phyloP scores from a whole-genome alignment of 352 stramenopile genomes.

The Phytophthora pinifolia region DNA sequence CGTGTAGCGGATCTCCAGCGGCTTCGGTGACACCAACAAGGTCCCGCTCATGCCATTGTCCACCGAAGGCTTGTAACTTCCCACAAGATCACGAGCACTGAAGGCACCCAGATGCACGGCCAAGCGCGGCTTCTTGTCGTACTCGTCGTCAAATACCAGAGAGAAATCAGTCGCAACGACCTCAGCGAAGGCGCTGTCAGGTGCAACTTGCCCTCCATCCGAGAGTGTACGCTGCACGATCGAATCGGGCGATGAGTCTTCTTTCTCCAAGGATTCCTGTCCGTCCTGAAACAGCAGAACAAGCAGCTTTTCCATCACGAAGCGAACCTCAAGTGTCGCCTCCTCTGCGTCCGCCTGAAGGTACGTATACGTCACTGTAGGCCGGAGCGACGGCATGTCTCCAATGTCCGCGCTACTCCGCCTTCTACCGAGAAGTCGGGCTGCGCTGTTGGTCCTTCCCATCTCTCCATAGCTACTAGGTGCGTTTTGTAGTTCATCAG shows the following conservation, averaged over 20 bases:
- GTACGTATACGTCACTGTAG: slow-evolving; percentile 72
- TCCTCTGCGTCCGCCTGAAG: slow-evolving; percentile 64
- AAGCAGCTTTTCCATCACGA: slow-evolving; percentile 56
- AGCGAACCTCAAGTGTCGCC: slow-evolving; percentile 63
- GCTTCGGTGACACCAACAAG: slow-evolving; percentile 43
- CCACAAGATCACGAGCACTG: slow-evolving; percentile 37
- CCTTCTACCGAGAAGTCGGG: slow-evolving; percentile 1
- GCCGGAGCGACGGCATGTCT: slow-evolving; percentile 41
- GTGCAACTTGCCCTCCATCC: not conserved
- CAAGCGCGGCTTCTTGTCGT: slow-evolving; percentile 47
- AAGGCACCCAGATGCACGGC: slow-evolving; percentile 43
- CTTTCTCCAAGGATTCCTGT: not conserved
- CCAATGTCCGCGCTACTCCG: slow-evolving; percentile 17
- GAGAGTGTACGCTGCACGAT: slow-evolving; percentile 16
- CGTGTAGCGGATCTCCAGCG: slow-evolving; percentile 52
- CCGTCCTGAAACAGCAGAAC: slow-evolving; percentile 51
- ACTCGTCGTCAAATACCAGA: slow-evolving; percentile 37
- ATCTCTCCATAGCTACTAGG: slow-evolving; percentile 4
- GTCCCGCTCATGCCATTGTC: slow-evolving; percentile 14
- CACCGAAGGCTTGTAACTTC: slow-evolving; percentile 21
- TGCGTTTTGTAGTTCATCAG: slow-evolving; percentile 47
- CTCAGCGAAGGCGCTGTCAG: slow-evolving; percentile 23
- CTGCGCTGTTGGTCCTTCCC: slow-evolving; percentile 4
- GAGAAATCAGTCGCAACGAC: slow-evolving; percentile 39
- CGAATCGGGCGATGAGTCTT: slow-evolving; percentile 8